These are phyloP conservation scores for Pythium myriotylum DNA, from an alignment of 352 stramenopile genomes.

Conservation along the genomic window DNA sequence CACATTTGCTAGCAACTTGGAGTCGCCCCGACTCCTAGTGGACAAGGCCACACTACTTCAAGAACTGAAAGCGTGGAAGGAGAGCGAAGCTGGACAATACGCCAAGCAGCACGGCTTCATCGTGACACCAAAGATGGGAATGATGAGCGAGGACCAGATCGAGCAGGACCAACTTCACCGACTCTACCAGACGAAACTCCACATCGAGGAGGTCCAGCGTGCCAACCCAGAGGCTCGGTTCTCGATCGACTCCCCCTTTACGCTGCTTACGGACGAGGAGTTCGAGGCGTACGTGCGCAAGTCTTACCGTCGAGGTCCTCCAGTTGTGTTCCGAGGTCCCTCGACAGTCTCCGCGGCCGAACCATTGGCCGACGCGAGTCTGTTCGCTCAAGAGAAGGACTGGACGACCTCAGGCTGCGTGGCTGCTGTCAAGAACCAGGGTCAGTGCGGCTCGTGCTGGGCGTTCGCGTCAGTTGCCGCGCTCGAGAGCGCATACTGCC, in stretches of 20 bases:
- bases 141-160: conserved; percentile 14
- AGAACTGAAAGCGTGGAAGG: conserved; percentile 55
- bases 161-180: conserved; percentile 54
- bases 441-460: conserved; percentile 95
- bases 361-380: conserved; percentile 4
- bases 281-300: conserved; percentile 55
- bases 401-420: conserved; percentile 69
- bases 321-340: neutral
- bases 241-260: conserved; percentile 70
- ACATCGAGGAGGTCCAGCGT: conserved; percentile 49
- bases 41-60: conserved; percentile 39
- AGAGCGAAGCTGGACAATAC: conserved; percentile 45
- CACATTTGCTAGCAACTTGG: conserved; percentile 31
- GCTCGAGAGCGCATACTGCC: conserved; percentile 90
- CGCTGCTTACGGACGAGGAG: conserved; percentile 71
- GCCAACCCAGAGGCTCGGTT: conserved; percentile 66
- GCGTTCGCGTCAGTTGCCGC: conserved; percentile 93
- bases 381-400: conserved; percentile 38
- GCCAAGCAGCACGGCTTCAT: conserved; percentile 57
- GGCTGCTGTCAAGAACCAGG: conserved; percentile 94
- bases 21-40: conserved; percentile 49
- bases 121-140: conserved; percentile 10
- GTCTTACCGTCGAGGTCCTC: conserved; percentile 37
- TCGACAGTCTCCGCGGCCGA: conserved; percentile 9
- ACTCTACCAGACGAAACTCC: conserved; percentile 65